Conservation (phyloP, 306 rosid genomes). For the Calophaca sinica region DNA sequence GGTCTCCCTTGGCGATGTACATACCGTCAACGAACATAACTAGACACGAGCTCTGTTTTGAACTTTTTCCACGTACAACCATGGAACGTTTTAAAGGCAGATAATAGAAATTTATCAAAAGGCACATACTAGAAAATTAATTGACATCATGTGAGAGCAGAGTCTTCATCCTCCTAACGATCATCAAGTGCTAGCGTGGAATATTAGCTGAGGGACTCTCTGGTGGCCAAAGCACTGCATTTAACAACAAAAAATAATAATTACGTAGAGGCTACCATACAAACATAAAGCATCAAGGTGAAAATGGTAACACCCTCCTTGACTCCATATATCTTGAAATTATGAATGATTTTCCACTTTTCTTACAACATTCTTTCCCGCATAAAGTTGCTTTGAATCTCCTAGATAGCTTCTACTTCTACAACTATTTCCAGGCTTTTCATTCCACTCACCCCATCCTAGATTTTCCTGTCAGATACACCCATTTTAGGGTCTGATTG, state of each 20-base stretch:
- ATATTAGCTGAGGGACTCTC: slow-evolving; percentile 55
- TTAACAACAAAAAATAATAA: slow-evolving; percentile 30
- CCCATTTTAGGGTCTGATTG: background rate
- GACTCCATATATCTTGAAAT: background rate
- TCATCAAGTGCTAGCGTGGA: slow-evolving; percentile 13
- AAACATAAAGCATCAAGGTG: slow-evolving; percentile 8
- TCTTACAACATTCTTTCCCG: slow-evolving; percentile 1
- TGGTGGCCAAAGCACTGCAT: slow-evolving; percentile 75
- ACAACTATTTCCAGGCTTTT: slow-evolving; percentile 8
- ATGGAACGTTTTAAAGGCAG: slow-evolving; percentile 3
- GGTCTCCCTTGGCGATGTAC: background rate
- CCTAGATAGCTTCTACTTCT: slow-evolving; percentile 21
- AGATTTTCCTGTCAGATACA: slow-evolving; percentile 14
- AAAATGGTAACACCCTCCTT: background rate
- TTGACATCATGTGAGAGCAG: slow-evolving; percentile 5
- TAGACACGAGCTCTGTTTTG: background rate
- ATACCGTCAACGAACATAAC: slow-evolving; percentile 9
- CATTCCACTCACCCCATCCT: slow-evolving; percentile 11
- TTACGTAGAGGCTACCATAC: slow-evolving; percentile 27
- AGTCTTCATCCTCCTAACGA: slow-evolving; percentile 28
- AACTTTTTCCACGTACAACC: background rate
- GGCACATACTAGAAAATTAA: background rate
- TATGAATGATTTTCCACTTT: background rate
- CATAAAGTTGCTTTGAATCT: background rate
- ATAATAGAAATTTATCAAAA: slow-evolving; percentile 11